Evolutionary conservation across 2,329 filamentous ascomycete genomes (phyloP).

Genomic region (Beauveria sp.): DNA sequence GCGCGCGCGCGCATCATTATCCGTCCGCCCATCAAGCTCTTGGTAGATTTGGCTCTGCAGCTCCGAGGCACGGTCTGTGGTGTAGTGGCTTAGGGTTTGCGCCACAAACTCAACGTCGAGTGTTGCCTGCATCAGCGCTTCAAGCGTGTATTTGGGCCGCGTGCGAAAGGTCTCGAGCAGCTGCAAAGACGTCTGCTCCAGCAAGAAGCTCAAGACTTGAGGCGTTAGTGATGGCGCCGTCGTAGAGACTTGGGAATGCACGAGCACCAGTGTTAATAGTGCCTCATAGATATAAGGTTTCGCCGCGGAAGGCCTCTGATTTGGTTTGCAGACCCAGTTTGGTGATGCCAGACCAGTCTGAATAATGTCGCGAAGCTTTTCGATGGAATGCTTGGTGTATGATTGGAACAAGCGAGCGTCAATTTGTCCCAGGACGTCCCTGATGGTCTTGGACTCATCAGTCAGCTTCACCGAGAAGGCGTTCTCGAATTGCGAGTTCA

Average conservation of each 20-base stretch:
- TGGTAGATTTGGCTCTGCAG: constrained; percentile 87
- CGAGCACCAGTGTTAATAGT: constrained; percentile 76
- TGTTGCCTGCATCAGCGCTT: constrained; percentile 90
- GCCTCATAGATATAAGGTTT: constrained; percentile 84
- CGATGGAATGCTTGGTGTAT: constrained; percentile 74
- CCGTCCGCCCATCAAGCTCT: constrained; percentile 80
- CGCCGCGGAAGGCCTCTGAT: constrained; percentile 61
- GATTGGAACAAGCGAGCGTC: constrained; percentile 86
- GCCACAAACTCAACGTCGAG: constrained; percentile 95
- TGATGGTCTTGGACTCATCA: constrained; percentile 86
- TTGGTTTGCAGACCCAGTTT: constrained; percentile 58
- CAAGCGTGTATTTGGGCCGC: constrained; percentile 62
- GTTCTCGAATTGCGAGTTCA: constrained; percentile 90
- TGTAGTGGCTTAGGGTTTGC: constrained; percentile 86
- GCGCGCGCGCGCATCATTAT: constrained; percentile 71
- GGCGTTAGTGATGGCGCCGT: constrained; percentile 68
- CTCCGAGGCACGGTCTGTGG: constrained; percentile 71
- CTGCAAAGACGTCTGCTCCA: constrained; percentile 71
- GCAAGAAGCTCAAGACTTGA: constrained; percentile 76
- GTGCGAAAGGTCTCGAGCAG: constrained; percentile 74
- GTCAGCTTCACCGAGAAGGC: constrained; percentile 91
- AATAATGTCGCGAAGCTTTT: constrained; percentile 62
- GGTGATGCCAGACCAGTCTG: constrained; percentile 62
- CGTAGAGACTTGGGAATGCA: constrained; percentile 83
- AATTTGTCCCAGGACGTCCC: constrained; percentile 84